phyloP scores from a whole-genome alignment of 345 rosid genomes.

The Melaleuca alternifolia region DNA sequence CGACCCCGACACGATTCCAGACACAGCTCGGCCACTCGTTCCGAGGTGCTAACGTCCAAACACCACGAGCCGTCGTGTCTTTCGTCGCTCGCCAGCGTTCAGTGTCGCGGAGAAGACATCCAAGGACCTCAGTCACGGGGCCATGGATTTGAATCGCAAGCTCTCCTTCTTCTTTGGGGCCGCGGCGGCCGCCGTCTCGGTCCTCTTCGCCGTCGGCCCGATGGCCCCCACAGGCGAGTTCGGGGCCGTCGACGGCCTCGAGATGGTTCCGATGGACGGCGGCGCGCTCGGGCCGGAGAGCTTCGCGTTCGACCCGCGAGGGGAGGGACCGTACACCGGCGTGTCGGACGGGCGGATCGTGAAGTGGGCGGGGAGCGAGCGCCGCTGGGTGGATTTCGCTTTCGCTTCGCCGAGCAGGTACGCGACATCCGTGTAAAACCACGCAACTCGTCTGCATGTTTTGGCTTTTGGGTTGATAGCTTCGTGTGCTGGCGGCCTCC shows the following conservation, averaged over 20 bases:
- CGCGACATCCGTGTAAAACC: not conserved
- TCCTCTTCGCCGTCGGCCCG: not conserved
- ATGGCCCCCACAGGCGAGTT: not conserved
- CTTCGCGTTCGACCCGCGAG: slow-evolving; percentile 27
- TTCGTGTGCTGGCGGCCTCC: not conserved
- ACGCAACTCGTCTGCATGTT: not conserved
- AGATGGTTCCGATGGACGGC: not conserved
- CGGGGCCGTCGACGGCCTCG: not conserved
- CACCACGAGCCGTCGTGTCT: not conserved
- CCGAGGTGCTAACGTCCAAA: too few relatives aligned
- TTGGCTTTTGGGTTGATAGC: not conserved
- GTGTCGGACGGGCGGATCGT: slow-evolving; percentile 40
- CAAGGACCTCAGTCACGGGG: not conserved
- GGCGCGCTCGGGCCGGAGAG: slow-evolving; percentile 45
- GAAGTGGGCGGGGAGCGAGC: slow-evolving; percentile 18
- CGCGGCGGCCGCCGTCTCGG: not conserved
- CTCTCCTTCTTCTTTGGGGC: not conserved
- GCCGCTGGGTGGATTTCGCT: slow-evolving; percentile 30
- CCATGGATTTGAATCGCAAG: not conserved
- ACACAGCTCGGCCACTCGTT: too few relatives aligned
- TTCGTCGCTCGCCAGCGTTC: not conserved
- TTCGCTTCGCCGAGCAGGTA: slow-evolving; percentile 38
- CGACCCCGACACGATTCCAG: not conserved
- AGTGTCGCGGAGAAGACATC: not conserved
- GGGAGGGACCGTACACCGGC: slow-evolving; percentile 37